A percentile compares a stretch with the other conserved stretches of the same genome.
phyloP scores from a whole-genome alignment of 129 eudicot species.

The Arctium minus region DNA sequence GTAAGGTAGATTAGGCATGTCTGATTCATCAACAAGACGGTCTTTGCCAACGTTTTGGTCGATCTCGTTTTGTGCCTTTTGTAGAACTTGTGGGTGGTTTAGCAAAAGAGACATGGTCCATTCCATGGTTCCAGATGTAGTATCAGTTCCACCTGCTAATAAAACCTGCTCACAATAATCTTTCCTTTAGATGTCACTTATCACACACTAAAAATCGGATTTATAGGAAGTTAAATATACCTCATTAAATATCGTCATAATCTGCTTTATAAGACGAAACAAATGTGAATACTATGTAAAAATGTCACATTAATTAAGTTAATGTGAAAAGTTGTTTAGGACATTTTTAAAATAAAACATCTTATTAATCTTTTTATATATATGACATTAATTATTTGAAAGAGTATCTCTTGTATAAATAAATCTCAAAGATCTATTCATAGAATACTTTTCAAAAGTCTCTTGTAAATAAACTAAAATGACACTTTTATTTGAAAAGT shows the following conservation, averaged over 20 bases:
- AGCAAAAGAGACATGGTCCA: conserved; percentile 48
- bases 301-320: no score
- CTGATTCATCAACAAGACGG: conserved; percentile 36
- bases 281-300: no score
- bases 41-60: conserved; percentile 12
- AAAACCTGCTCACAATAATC: conserved; percentile 17
- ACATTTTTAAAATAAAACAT: not conserved
- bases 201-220: not conserved
- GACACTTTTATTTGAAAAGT: no score
- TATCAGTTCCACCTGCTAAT: conserved; percentile 34
- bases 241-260: no score
- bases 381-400: not conserved
- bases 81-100: conserved; percentile 36
- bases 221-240: no score
- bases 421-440: not conserved
- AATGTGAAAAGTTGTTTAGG: no score
- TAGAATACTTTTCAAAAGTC: no score
- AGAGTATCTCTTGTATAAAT: no score
- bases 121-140: conserved; percentile 42
- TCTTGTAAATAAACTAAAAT: no score
- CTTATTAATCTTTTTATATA: not conserved
- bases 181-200: not conserved
- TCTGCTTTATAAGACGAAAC: no score
- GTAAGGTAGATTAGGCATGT: conserved; percentile 37
- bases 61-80: conserved; percentile 37